Base-by-base conservation (phyloP, 2,329 filamentous ascomycete genomes). In the Teratosphaeria gauchensis region DNA sequence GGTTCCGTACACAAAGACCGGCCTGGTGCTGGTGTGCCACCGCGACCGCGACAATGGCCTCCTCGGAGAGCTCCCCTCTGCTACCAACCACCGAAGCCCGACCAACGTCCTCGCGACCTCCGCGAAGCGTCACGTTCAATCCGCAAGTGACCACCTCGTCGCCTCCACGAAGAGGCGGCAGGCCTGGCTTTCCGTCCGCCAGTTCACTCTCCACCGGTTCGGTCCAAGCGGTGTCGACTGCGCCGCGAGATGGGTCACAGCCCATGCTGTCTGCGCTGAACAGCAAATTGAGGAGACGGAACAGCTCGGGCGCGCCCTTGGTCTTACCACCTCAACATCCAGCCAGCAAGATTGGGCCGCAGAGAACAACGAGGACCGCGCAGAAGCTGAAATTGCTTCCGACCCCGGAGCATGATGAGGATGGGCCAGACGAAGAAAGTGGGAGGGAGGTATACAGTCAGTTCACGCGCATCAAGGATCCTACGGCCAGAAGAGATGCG, bases 361-460 rank as follows among this genome's bases (percentile, higher is more conserved):
- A 99, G 73, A 81, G 94, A 73, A 97, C 91, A 58, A 95, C 92
- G 28, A 95, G 96, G 74, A 96, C 89, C 64, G 90, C 90, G 1
- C 91, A 97, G 77, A 99, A 99, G 77, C 81, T 99, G 61, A 99
- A 99, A 77, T 82, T 99, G n/a, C 78, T 99, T 16, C 94, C 94
- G 0, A 94, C 94, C 69, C 91, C 92, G 0, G 89, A 95, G 60
- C 81, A 90, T 52, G 89, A 83, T 38, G 88, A 89, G 30, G 89
- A 92, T 51, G 84, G 80, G 19, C 65, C 79, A 64, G 92, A 97
- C 62, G 92, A 96, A 69, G 92, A 96, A 74, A 94, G 90, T 68
- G 91, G 92, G 9, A 82, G 92, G 63, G 94, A 99, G 72, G 94
- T 99, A 33, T 99, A 99, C 76, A 92, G 92, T 30, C 94, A 99